Evolutionary conservation across 2,329 filamentous ascomycete genomes (phyloP).

Genomic region (Alternaria hordeiaustralica): DNA sequence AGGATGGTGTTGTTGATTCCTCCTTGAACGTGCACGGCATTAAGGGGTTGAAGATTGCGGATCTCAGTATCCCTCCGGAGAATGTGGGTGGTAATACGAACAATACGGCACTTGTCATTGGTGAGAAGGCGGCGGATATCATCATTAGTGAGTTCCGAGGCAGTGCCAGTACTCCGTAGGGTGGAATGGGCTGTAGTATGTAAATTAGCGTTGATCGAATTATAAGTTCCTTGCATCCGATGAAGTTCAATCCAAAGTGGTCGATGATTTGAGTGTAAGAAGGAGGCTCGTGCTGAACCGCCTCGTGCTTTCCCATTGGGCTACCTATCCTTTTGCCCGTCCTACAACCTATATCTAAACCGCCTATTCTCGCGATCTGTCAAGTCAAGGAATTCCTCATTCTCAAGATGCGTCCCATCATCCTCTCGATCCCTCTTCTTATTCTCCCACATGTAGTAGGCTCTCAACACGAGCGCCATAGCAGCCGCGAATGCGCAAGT

Average conservation of each 20-base stretch:
- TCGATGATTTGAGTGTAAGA: background rate
- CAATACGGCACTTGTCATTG: conserved; percentile 52
- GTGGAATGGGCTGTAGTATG: background rate
- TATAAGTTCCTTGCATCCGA: background rate
- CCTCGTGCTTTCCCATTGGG: background rate
- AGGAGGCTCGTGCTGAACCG: background rate
- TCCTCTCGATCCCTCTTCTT: conserved; percentile 28
- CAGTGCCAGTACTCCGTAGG: background rate
- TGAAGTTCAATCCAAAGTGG: background rate
- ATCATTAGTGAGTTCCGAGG: conserved; percentile 27
- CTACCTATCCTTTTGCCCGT: background rate
- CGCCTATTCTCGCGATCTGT: conserved; percentile 45
- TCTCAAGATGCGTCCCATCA: conserved; percentile 15
- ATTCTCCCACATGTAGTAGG: conserved; percentile 40
- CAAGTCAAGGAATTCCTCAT: conserved; percentile 47
- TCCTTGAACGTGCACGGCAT: conserved; percentile 39
- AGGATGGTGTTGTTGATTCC: conserved; percentile 38
- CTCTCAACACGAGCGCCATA: conserved; percentile 47
- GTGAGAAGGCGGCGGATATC: conserved; percentile 42
- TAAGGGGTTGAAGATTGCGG: conserved; percentile 49
- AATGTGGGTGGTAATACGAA: conserved; percentile 57
- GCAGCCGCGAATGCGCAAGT: conserved; percentile 45
- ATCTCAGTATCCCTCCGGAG: conserved; percentile 51
- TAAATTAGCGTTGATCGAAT: background rate
- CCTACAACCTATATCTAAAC: conserved; percentile 28